These are phyloP conservation scores for Acacia confusa DNA, from an alignment of 306 rosid species.

Conservation along the genomic window DNA sequence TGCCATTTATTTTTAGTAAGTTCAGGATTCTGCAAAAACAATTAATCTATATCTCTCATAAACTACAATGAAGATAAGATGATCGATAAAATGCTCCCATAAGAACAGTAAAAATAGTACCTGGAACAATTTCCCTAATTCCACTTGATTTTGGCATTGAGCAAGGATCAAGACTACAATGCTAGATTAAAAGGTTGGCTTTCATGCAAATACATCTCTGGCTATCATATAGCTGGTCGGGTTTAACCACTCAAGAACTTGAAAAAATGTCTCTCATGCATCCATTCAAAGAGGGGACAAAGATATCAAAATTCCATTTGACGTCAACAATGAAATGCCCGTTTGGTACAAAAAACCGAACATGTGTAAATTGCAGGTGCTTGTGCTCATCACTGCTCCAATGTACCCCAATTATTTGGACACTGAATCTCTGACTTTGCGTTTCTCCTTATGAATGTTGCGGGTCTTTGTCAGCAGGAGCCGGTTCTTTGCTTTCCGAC, in stretches of 20 bases:
- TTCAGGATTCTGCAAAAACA: not conserved
- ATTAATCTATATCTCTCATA: not conserved
- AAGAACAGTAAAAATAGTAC: not conserved
- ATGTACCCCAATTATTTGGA: conserved; percentile 38
- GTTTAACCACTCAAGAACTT: conserved; percentile 4
- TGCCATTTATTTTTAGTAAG: not conserved
- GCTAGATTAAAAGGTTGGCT: not conserved
- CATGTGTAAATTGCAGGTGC: conserved; percentile 24
- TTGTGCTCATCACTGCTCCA: conserved; percentile 25
- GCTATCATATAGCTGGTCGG: not conserved
- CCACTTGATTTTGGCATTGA: not conserved
- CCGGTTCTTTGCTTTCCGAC: conserved; percentile 44
- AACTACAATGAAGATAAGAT: not conserved
- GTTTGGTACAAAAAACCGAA: conserved; percentile 6
- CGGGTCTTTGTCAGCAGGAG: conserved; percentile 31
- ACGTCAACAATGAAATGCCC: conserved; percentile 27
- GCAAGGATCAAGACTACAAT: not conserved
- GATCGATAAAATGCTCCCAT: not conserved
- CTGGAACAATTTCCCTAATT: not conserved
- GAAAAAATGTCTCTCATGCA: conserved; percentile 6
- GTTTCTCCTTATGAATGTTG: conserved; percentile 14
- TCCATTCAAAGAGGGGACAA: conserved; percentile 8
- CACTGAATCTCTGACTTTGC: conserved; percentile 23
- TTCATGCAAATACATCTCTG: not conserved
- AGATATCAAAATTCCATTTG: conserved; percentile 30